Evolutionary conservation across 345 rosid genomes (phyloP), one percentile per base, ranked within the genome.

Genomic region (Lumnitzera littorea): DNA sequence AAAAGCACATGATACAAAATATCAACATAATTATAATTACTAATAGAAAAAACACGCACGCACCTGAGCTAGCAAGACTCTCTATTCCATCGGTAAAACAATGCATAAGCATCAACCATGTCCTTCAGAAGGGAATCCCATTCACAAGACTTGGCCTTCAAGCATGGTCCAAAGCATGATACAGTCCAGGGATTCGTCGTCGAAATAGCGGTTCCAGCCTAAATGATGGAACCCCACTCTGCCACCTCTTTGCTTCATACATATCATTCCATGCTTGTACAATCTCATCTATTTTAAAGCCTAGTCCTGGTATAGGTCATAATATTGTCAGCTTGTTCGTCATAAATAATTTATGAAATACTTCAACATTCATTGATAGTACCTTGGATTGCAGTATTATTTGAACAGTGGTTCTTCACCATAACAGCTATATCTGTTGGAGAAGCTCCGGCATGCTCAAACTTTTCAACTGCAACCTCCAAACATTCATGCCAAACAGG

Each of bases 221-320:
- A 66, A 77, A 84, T 61, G 95, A 80, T 47, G 81, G 75, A 69
- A 87, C 63, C 48, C 72, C 80, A 55, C 73, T 80, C 66, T 54
- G 73, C 84, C 83, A 86, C 62, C 43, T 80, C 69, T 78, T 86
- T 27, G 91, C 96, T 70, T 84, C 90, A 65, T 71, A 56, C 88
- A 89, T 82, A 71, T 92, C 94, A 61, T 85, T 79, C 85, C 78
- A 85, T 74, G 96, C 91, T 63, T 82, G 78, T 63, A 85, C 61
- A 58, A 86, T 86, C 76, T 87, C 98, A 56, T 84, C 87, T 55
- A 84, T 73, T 67, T 72, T 82, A 66, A 85, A 77, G 36, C 78
- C 86, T 31, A 82, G 57, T 69, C 86, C 94, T 89, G 90, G 74
- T 53, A 68, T 53, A 14, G 66, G 11, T 52, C 24, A 61, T 47